Base-by-base conservation (phyloP, 441 rosid genomes). In the Erodium trifolium region DNA sequence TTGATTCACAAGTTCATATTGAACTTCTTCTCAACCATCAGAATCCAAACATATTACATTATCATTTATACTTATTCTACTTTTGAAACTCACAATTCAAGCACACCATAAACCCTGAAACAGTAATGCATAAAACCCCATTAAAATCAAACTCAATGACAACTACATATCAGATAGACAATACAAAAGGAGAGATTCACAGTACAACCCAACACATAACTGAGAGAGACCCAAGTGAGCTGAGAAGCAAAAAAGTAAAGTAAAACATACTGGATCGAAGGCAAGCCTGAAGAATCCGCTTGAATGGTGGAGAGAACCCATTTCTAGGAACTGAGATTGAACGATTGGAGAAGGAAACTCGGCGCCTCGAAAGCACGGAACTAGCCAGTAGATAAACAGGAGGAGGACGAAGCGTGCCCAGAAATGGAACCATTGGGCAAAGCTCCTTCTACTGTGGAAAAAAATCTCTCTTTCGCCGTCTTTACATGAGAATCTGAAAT, bases 241-340 rank as follows among this genome's bases (percentile, higher is more conserved):
- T 45, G 51, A 45, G 13, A 8, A 45, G 13, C 27, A 11, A 45
- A 10, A 8, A 4, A 45, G 51, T 11, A 45, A 3, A 45, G 51
- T 68, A 67, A 19, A 75, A 71, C 79, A 4, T 79, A 86, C 88
- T 77, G 69, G 86, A 80, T 67, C 73, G 80, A 65, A 76, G 78
- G 78, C 73, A 78, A 80, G 89, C 83, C 51, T 78, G 88, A 45
- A 84, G 79, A 70, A 78, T 80, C 72, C 76, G 82, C 57, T 74
- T 75, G 69, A 86, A 63, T 23, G 27, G 27, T 9, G 87, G 88
- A 72, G 76, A 77, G 19, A 73, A 73, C 74, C 83, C 82, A 67
- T 70, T 68, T 67, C 76, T 70, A 1, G 68, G 62, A 63, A 81
- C 41, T 5, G 77, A 78, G 75, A 64, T 11, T 49, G 65, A 77